A percentile compares a stretch with the other conserved stretches of the same genome.
These are phyloP conservation scores for Rubroboletus pulcherrimus DNA, from an alignment of 768 basidiomycete genomes.

Conservation along the genomic window DNA sequence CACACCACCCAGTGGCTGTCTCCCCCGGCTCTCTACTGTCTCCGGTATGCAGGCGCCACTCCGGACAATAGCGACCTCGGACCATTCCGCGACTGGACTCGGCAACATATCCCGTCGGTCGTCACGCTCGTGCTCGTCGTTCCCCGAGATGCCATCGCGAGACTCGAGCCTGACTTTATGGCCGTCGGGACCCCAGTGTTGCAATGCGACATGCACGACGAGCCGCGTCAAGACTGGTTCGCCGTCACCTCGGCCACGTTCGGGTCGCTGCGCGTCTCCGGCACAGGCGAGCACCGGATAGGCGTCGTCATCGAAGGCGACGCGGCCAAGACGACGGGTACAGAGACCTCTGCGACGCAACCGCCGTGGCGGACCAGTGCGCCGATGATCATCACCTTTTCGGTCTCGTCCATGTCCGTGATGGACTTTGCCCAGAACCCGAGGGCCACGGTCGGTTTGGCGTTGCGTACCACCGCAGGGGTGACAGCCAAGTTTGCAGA, in stretches of 20 bases:
- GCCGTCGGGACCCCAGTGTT: conserved; percentile 10
- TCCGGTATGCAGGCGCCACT: not conserved
- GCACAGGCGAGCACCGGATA: conserved; percentile 15
- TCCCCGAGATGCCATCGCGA: conserved; percentile 23
- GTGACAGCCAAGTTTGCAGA: conserved; percentile 6
- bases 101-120: conserved; percentile 23
- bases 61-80: not conserved
- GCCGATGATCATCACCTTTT: conserved; percentile 22
- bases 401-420: conserved; percentile 4
- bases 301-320: conserved; percentile 8
- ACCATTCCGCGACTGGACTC: conserved; percentile 28
- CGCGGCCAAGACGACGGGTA: not conserved
- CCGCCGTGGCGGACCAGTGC: conserved; percentile 16
- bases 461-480: conserved; percentile 9
- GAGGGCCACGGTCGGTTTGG: conserved; percentile 13
- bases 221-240: conserved; percentile 10
- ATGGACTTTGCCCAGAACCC: conserved; percentile 10
- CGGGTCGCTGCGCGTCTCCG: conserved; percentile 18
- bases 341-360: not conserved
- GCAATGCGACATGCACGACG: conserved; percentile 20
- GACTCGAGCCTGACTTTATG: conserved; percentile 4
- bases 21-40: not conserved
- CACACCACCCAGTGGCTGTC: conserved; percentile 22
- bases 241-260: conserved; percentile 19
- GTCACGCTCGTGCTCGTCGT: conserved; percentile 33